A percentile compares a stretch with the other conserved stretches of the same genome.
phyloP scores from a whole-genome alignment of 2,329 filamentous ascomycete species.

The Aspergillus flavus region DNA sequence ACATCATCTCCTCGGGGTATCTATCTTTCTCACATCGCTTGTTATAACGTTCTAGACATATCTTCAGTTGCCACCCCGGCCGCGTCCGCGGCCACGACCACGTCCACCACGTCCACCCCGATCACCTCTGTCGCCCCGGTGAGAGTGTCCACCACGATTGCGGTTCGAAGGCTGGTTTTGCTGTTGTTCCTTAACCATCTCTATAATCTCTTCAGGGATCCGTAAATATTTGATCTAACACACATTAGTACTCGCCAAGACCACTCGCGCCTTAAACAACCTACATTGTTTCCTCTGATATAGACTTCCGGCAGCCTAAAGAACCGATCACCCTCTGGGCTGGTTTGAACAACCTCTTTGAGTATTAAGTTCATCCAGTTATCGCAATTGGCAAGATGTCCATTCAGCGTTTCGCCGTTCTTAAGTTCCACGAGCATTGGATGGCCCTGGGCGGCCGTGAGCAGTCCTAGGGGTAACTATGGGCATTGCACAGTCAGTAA shows the following conservation, averaged over 20 bases:
- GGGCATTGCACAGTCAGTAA: background rate
- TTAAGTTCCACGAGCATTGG: constrained; percentile 98
- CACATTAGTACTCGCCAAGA: background rate
- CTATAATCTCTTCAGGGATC: constrained; percentile 95
- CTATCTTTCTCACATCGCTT: constrained; percentile 30
- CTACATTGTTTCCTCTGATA: constrained; percentile 93
- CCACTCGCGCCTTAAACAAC: constrained; percentile 35
- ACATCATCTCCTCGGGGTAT: constrained; percentile 38
- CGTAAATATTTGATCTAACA: constrained; percentile 96
- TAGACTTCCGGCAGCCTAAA: constrained; percentile 91
- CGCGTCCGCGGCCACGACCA: constrained; percentile 48
- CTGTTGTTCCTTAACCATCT: constrained; percentile 90
- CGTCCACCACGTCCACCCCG: constrained; percentile 46
- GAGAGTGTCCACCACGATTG: constrained; percentile 40
- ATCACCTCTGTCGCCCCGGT: constrained; percentile 38
- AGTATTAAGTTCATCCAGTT: constrained; percentile 99
- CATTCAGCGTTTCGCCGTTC: constrained; percentile 96
- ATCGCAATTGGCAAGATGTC: constrained; percentile 93
- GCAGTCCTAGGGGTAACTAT: constrained; percentile 71
- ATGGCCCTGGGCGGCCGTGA: constrained; percentile 95
- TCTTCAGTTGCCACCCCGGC: constrained; percentile 38
- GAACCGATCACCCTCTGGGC: constrained; percentile 92
- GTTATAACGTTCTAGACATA: constrained; percentile 14
- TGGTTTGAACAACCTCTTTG: constrained; percentile 96
- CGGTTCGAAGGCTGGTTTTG: constrained; percentile 61